These are phyloP conservation scores for Akanthomyces uredinophilus DNA, from an alignment of 2,329 filamentous ascomycete species.

Conservation along the genomic window DNA sequence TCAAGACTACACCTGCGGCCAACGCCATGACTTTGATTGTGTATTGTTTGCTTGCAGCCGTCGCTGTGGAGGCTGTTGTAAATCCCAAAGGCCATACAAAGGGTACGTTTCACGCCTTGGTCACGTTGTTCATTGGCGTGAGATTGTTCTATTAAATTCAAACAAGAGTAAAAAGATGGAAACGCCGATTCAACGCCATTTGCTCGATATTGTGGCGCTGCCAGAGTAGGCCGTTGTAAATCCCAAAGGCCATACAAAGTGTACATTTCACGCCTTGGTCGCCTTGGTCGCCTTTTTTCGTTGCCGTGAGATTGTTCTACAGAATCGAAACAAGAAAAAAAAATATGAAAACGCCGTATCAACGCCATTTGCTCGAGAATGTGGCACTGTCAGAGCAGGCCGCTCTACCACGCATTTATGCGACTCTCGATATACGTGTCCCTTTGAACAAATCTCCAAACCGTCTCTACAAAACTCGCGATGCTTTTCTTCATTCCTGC, in stretches of 20 bases:
- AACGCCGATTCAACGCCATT: constrained; percentile 4
- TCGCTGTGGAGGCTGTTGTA: no score
- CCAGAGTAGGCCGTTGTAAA: neutral
- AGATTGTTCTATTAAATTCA: neutral
- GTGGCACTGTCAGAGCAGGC: neutral
- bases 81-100: no score
- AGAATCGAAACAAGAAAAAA: neutral
- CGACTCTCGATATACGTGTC: neutral
- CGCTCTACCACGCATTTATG: neutral
- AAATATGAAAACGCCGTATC: constrained; percentile 1
- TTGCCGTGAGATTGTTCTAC: neutral
- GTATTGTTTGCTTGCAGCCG: no score
- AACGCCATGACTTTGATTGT: neutral
- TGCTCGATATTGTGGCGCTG: neutral
- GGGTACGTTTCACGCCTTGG: neutral
- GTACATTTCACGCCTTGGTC: neutral
- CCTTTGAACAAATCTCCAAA: neutral
- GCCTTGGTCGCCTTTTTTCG: neutral
- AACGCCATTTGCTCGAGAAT: neutral
- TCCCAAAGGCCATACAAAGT: no score
- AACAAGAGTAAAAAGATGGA: neutral
- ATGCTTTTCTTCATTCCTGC: neutral
- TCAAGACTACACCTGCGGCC: neutral
- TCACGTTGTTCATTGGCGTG: neutral
- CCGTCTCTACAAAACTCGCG: neutral